phyloP scores from a whole-genome alignment of 139 green algal species.

The Haematococcus sp. region DNA sequence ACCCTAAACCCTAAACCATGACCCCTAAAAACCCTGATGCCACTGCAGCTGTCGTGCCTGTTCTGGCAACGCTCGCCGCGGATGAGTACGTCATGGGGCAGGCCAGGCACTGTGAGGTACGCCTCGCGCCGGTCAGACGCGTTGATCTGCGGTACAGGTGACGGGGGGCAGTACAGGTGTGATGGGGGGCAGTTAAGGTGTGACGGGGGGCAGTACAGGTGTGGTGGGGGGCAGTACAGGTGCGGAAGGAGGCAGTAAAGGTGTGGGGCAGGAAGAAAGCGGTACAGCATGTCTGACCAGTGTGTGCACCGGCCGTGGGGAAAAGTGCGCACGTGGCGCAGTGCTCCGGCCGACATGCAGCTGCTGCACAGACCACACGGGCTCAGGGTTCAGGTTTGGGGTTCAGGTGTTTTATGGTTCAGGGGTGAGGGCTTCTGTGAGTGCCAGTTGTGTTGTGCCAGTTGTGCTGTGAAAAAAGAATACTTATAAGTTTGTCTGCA shows the following conservation, averaged over 20 bases:
- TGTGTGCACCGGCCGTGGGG: no score
- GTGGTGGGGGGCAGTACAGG: not conserved
- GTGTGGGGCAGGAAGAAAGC: not conserved
- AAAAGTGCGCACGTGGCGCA: no score
- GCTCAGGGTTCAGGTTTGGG: no score
- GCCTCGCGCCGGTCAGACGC: conserved; percentile 37
- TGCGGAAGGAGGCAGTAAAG: not conserved
- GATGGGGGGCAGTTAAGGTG: not conserved
- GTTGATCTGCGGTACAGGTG: not conserved
- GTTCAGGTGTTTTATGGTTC: no score
- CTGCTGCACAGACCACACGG: no score
- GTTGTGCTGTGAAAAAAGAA: no score
- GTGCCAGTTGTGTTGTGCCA: no score
- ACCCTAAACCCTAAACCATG: no score
- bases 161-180: not conserved
- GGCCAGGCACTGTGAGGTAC: conserved; percentile 58
- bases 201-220: not conserved
- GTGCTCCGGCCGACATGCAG: no score
- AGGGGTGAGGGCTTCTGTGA: no score
- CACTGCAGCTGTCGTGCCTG: not conserved
- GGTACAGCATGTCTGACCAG: no score
- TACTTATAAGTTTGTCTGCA: no score
- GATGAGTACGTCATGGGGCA: conserved; percentile 67
- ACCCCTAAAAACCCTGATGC: not conserved
- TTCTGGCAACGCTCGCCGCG: conserved; percentile 34